These are phyloP conservation scores for Chaetomiaceae sp. DNA, from an alignment of 2,329 filamentous ascomycete genomes.

Conservation along the genomic window DNA sequence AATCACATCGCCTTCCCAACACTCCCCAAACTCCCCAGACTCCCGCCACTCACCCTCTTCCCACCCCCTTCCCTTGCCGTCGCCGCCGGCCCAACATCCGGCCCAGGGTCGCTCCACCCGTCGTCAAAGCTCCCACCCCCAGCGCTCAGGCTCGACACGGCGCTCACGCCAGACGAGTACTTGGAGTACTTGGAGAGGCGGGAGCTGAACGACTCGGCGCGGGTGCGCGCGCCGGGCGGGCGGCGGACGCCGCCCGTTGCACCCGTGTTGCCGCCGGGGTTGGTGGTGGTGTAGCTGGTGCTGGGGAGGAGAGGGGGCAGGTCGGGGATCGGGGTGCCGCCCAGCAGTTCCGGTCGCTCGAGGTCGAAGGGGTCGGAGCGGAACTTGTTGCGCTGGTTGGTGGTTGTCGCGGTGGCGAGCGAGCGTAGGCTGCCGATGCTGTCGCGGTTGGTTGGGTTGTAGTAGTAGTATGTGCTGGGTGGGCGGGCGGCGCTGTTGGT, in stretches of 20 bases:
- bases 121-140: slow-evolving; percentile 31
- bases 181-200: slow-evolving; percentile 26
- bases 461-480: slow-evolving; percentile 32
- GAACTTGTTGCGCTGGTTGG: slow-evolving; percentile 45
- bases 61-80: neutral
- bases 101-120: slow-evolving; percentile 47
- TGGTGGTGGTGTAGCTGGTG: slow-evolving; percentile 26
- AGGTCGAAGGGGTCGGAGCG: slow-evolving; percentile 61
- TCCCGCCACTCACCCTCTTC: slow-evolving; percentile 23
- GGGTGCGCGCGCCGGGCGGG: slow-evolving; percentile 26
- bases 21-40: slow-evolving; percentile 20
- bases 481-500: slow-evolving; percentile 22
- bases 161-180: slow-evolving; percentile 46
- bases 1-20: slow-evolving; percentile 32
- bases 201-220: slow-evolving; percentile 35
- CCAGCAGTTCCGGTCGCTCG: slow-evolving; percentile 46
- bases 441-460: slow-evolving; percentile 39
- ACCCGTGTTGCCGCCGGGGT: slow-evolving; percentile 14
- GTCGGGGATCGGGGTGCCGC: slow-evolving; percentile 13
- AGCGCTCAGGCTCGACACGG: neutral
- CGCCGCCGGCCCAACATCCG: slow-evolving; percentile 42
- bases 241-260: slow-evolving; percentile 6
- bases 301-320: slow-evolving; percentile 17
- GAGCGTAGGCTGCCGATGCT: slow-evolving; percentile 37
- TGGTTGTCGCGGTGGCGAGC: slow-evolving; percentile 31